phyloP scores from a whole-genome alignment of 1,284 basidiomycete genomes.

The Tetrapyrgos nigripes region DNA sequence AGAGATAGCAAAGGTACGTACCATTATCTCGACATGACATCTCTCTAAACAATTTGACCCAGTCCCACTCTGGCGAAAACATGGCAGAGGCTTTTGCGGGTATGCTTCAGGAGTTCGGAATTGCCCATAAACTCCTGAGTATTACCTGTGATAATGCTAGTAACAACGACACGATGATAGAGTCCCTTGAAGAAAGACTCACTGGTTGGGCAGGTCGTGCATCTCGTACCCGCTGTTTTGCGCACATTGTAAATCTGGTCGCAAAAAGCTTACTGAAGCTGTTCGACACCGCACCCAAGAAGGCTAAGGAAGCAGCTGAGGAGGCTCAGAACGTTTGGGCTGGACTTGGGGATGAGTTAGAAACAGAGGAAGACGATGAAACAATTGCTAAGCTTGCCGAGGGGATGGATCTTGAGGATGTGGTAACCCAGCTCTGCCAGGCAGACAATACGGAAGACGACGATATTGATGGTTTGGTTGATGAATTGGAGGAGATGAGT shows the following conservation, averaged over 20 bases:
- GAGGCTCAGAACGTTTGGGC: neutral
- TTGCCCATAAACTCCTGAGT: conserved; percentile 28
- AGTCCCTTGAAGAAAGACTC: conserved; percentile 18
- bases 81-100: neutral
- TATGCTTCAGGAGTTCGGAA: neutral
- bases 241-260: conserved; percentile 32
- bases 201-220: neutral
- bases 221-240: neutral
- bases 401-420: neutral
- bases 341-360: neutral
- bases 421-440: neutral
- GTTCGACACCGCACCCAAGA: conserved; percentile 28
- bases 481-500: conserved; percentile 17
- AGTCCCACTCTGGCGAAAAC: conserved; percentile 1
- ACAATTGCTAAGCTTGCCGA: neutral
- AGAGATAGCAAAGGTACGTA: neutral
- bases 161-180: conserved; percentile 31
- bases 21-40: neutral
- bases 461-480: conserved; percentile 19
- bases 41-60: neutral
- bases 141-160: conserved; percentile 30
- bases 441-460: neutral
- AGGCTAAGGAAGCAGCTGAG: conserved; percentile 9
- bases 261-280: conserved; percentile 32
- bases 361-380: neutral